Percentiles rank a stretch among this genome's conserved stretches.
Evolutionary conservation across 2,329 filamentous ascomycete genomes (phyloP).

Genomic region (Neofusicoccum umdonicola): DNA sequence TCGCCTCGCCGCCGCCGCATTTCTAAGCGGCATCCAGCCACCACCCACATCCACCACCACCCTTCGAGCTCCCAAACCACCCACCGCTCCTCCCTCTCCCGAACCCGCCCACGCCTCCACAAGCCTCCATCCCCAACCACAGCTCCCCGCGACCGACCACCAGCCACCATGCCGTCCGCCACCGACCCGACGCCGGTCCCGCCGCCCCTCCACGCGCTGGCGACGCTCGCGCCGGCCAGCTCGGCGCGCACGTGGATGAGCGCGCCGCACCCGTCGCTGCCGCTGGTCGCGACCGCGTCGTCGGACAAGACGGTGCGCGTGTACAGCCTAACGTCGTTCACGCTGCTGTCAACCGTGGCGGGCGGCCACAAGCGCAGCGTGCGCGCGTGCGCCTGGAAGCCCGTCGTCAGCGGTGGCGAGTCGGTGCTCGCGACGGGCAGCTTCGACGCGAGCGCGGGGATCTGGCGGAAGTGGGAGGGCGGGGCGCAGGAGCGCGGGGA

Average conservation of each 20-base stretch:
- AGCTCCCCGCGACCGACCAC: not conserved
- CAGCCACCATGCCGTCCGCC: not conserved
- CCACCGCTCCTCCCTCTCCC: not conserved
- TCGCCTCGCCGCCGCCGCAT: too few species aligned
- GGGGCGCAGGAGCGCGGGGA: conserved; percentile 32
- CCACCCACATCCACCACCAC: too few species aligned
- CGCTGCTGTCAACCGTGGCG: conserved; percentile 72
- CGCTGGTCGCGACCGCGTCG: conserved; percentile 84
- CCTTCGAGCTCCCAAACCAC: not conserved
- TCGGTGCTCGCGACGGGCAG: conserved; percentile 86
- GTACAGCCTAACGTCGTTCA: conserved; percentile 81
- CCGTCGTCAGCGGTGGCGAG: conserved; percentile 55
- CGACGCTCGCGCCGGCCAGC: conserved; percentile 54
- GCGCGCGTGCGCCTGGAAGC: conserved; percentile 86
- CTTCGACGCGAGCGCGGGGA: conserved; percentile 87
- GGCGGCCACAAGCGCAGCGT: conserved; percentile 90
- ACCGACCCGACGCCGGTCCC: not conserved
- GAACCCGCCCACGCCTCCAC: not conserved
- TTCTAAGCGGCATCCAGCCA: too few species aligned
- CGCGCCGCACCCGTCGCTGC: conserved; percentile 79
- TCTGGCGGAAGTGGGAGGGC: conserved; percentile 63
- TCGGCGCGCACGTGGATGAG: conserved; percentile 77
- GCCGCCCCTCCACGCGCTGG: conserved; percentile 41
- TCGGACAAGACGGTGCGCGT: conserved; percentile 83
- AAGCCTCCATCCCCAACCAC: too few species aligned